phyloP scores from a whole-genome alignment of 1,139 yeast species.

The Saccharomycopsis phalli region DNA sequence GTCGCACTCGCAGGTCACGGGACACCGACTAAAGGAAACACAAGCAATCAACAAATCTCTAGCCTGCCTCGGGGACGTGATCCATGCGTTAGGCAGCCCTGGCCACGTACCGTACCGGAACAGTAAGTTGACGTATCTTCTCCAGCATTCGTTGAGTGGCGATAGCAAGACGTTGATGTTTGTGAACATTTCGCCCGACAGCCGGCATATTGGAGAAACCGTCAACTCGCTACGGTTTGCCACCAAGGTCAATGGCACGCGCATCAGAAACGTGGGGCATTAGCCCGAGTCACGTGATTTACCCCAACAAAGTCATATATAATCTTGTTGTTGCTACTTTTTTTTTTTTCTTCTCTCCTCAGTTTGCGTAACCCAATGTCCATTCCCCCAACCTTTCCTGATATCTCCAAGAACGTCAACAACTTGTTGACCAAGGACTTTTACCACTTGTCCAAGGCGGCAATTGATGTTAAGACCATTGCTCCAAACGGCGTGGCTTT shows the following conservation, averaged over 20 bases:
- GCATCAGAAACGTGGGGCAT: neutral
- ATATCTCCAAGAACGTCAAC: conserved; percentile 83
- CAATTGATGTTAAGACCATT: conserved; percentile 81
- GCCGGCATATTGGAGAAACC: conserved; percentile 61
- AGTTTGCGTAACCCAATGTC: conserved; percentile 31
- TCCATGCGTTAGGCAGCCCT: conserved; percentile 51
- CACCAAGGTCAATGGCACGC: conserved; percentile 55
- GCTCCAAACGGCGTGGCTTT: conserved; percentile 97
- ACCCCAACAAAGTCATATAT: neutral
- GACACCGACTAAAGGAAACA: conserved; percentile 78
- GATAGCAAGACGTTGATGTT: conserved; percentile 88
- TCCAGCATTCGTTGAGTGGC: conserved; percentile 81
- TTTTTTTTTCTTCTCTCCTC: neutral
- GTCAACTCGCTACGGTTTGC: conserved; percentile 85
- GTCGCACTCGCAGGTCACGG: conserved; percentile 65
- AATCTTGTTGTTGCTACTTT: too few species aligned
- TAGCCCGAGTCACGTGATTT: neutral
- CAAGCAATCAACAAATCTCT: conserved; percentile 84
- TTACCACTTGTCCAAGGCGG: conserved; percentile 83
- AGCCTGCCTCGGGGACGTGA: conserved; percentile 87
- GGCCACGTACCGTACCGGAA: conserved; percentile 50
- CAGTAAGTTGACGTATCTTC: conserved; percentile 62
- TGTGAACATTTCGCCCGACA: conserved; percentile 74
- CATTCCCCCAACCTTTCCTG: conserved; percentile 70
- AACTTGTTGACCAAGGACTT: conserved; percentile 86